These are phyloP conservation scores for Verticillium nubilum DNA, from an alignment of 2,329 filamentous ascomycete genomes.

Conservation along the genomic window DNA sequence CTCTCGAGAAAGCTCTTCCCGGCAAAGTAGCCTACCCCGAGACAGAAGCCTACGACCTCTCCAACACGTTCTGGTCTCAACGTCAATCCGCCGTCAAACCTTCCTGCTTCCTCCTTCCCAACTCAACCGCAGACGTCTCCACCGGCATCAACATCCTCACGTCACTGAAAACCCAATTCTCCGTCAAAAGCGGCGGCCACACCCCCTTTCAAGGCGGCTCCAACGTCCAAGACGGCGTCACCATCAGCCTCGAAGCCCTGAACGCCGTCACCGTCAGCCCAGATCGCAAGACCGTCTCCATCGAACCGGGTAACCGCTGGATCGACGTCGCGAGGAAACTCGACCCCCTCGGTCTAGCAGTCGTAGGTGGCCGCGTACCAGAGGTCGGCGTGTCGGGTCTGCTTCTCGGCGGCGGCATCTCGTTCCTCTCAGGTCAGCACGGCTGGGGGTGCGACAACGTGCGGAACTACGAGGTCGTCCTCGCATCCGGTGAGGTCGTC, in stretches of 20 bases:
- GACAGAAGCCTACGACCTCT: background rate
- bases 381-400: constrained; percentile 19
- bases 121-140: background rate
- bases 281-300: constrained; percentile 14
- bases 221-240: constrained; percentile 20
- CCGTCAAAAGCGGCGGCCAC: constrained; percentile 1
- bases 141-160: background rate
- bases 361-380: constrained; percentile 17
- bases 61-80: background rate
- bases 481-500: constrained; percentile 37
- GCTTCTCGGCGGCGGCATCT: constrained; percentile 25
- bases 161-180: constrained; percentile 6
- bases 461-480: constrained; percentile 38
- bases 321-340: constrained; percentile 15
- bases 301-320: constrained; percentile 22
- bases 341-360: constrained; percentile 11
- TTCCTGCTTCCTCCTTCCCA: background rate
- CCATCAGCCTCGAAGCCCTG: constrained; percentile 19
- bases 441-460: constrained; percentile 44
- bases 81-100: background rate
- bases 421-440: constrained; percentile 36
- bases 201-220: constrained; percentile 35
- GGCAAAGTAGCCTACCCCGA: background rate
- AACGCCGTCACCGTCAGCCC: constrained; percentile 10
- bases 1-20: background rate